A percentile compares a stretch with the other conserved stretches of the same genome.
Conservation (phyloP, 2,329 filamentous ascomycete species). For the Fusarium lateritium region DNA sequence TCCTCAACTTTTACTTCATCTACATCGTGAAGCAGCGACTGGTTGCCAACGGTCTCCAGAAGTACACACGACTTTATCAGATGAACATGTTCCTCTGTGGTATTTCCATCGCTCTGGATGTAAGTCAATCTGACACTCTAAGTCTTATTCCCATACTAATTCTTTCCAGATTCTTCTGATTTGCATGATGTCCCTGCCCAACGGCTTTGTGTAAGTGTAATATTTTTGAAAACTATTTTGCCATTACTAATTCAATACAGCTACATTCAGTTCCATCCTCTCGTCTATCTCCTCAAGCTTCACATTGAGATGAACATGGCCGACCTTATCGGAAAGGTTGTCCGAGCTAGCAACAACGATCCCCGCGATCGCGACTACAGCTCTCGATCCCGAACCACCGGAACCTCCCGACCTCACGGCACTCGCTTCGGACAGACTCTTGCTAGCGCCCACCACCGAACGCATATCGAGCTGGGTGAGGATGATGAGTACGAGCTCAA, state of each 20-base stretch:
- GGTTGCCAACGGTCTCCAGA: conserved; percentile 63
- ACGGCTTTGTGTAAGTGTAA: conserved; percentile 46
- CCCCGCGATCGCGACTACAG: conserved; percentile 36
- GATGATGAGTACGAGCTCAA: conserved; percentile 47
- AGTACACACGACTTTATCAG: conserved; percentile 63
- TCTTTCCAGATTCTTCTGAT: conserved; percentile 39
- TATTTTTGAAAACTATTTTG: rapidly evolving
- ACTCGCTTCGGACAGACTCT: conserved; percentile 39
- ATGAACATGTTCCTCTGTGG: conserved; percentile 52
- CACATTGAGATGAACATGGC: conserved; percentile 52
- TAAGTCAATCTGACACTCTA: no score
- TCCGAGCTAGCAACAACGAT: conserved; percentile 43
- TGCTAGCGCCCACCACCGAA: conserved; percentile 39
- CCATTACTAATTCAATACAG: conserved; percentile 11
- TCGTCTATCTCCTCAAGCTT: conserved; percentile 49
- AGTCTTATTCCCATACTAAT: no score
- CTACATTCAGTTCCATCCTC: conserved; percentile 50
- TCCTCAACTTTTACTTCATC: conserved; percentile 64
- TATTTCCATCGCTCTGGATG: conserved; percentile 50
- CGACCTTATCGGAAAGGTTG: conserved; percentile 50
- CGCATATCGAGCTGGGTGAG: conserved; percentile 49
- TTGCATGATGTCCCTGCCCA: conserved; percentile 49
- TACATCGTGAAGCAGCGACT: conserved; percentile 60
- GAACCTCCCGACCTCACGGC: conserved; percentile 24
- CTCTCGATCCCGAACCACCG: conserved; percentile 38